Evolutionary conservation across 176 grass and related monocot species (phyloP).

Genomic region (barley (Hordeum vulgare)): MorexV3_pseudomolecules_assembly NC_058518.1:26346917-26347416

Average conservation of each 20-base stretch:
- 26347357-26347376: neutral
- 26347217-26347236: constrained; percentile 14
- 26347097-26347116: neutral
- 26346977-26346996: too few species aligned
- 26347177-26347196: constrained; percentile 16
- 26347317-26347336: neutral
- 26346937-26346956: too few species aligned
- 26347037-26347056: too few species aligned
- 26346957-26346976: too few species aligned
- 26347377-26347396: neutral
- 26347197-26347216: neutral
- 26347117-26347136: neutral
- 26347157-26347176: constrained; percentile 1
- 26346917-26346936: too few species aligned
- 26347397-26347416: neutral
- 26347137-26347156: too few species aligned
- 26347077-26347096: neutral
- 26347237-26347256: neutral
- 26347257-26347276: constrained; percentile 26
- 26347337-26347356: neutral
- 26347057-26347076: too few species aligned
- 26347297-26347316: neutral
- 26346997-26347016: too few species aligned
- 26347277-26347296: constrained; percentile 26
- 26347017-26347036: too few species aligned